Percentiles rank a stretch among this genome's conserved stretches.
Evolutionary conservation across 139 green algal genomes (phyloP).

Genomic region (Penium margaritaceum): DNA sequence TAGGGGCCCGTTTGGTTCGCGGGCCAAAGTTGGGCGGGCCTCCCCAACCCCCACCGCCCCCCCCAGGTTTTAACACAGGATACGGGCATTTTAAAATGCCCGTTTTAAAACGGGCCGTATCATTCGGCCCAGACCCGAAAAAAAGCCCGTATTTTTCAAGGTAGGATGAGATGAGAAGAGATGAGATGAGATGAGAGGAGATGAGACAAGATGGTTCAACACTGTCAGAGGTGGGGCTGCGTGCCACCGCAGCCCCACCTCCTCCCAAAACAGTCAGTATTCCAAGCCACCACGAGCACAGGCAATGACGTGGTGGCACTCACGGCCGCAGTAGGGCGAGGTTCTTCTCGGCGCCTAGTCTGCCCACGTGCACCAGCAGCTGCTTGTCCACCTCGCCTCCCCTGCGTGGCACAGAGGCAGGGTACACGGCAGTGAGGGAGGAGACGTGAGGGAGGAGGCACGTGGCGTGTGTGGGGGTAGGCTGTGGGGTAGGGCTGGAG

Average conservation of each 20-base stretch:
- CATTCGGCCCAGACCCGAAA: not conserved
- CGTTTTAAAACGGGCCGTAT: too few relatives aligned
- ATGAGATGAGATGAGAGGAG: too few relatives aligned
- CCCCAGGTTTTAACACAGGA: too few relatives aligned
- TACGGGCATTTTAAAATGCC: too few relatives aligned
- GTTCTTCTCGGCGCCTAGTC: conserved; percentile 76
- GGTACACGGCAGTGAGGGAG: not conserved
- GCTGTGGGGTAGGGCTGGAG: too few relatives aligned
- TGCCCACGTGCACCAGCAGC: conserved; percentile 87
- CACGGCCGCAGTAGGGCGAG: conserved; percentile 48
- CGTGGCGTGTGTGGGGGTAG: too few relatives aligned
- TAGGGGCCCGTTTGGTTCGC: too few relatives aligned
- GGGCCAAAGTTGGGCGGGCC: too few relatives aligned
- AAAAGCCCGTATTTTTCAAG: not conserved
- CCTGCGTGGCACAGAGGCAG: not conserved
- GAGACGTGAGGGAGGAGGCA: not conserved
- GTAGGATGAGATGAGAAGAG: not conserved
- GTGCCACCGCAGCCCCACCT: not conserved
- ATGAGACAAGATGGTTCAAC: too few relatives aligned
- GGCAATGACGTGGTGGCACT: not conserved
- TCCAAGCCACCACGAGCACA: not conserved
- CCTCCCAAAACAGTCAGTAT: not conserved
- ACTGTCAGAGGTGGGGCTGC: too few relatives aligned
- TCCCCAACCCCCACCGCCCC: too few relatives aligned
- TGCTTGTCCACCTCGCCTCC: conserved; percentile 34